Conservation (phyloP, 208 protist species). For the Entamoeba histolytica region DNA sequence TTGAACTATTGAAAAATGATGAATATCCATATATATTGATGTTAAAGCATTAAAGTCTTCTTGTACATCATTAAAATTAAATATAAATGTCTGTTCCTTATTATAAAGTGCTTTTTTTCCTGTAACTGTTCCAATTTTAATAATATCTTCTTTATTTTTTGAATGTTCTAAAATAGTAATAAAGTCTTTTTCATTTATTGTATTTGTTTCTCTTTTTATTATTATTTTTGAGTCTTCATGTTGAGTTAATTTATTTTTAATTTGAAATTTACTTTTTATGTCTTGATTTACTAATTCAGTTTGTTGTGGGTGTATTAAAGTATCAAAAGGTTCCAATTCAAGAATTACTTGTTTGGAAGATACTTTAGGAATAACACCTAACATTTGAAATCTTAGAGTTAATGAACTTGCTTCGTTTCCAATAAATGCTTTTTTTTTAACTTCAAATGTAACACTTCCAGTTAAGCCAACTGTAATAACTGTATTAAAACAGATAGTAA, state of each 20-base stretch:
- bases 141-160: background rate
- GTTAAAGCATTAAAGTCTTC: background rate
- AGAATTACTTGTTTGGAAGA: background rate
- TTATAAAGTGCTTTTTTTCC: background rate
- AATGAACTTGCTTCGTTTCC: background rate
- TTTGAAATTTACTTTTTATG: too few relatives aligned
- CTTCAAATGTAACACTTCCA: background rate
- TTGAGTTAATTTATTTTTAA: too few relatives aligned
- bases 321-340: too few relatives aligned
- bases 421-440: background rate
- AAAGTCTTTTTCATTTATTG: too few relatives aligned
- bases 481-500: background rate
- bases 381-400: background rate
- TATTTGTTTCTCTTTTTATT: too few relatives aligned
- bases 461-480: background rate
- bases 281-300: too few relatives aligned
- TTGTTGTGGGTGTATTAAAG: too few relatives aligned
- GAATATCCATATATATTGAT: background rate
- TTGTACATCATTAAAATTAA: background rate
- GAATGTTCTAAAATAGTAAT: background rate
- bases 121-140: background rate
- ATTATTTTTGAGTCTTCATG: too few relatives aligned
- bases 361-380: background rate
- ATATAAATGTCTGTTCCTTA: background rate
- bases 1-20: background rate